Evolutionary conservation across 495 filamentous ascomycete species (phyloP).

Genomic region (Hyaloscypha variabilis): DNA sequence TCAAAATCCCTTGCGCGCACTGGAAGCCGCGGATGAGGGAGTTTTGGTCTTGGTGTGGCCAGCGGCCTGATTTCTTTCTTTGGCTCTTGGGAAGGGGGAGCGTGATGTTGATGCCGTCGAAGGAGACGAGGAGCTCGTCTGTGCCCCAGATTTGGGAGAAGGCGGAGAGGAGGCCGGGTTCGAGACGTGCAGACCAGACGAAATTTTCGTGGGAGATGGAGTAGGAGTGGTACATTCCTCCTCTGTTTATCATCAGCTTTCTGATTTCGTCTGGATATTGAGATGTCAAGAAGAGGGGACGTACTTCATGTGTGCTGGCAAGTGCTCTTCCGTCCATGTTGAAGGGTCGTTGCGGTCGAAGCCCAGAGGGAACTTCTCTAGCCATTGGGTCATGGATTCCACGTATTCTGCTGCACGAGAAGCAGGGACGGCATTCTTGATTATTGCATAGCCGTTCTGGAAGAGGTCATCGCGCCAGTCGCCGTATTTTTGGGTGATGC

Average conservation of each 20-base stretch:
- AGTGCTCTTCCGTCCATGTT: conserved; percentile 38
- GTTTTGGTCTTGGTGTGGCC: conserved; percentile 37
- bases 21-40: conserved; percentile 29
- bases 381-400: conserved; percentile 15
- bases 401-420: conserved; percentile 16
- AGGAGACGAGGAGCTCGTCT: conserved; percentile 38
- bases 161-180: conserved; percentile 40
- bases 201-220: conserved; percentile 46
- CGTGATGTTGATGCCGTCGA: conserved; percentile 33
- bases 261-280: too few relatives aligned
- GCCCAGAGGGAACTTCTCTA: conserved; percentile 12
- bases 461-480: conserved; percentile 27
- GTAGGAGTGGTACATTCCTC: conserved; percentile 35
- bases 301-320: conserved; percentile 36
- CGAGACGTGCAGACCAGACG: conserved; percentile 48
- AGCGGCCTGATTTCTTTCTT: conserved; percentile 19
- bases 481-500: not conserved
- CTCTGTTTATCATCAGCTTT: not conserved
- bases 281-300: too few relatives aligned
- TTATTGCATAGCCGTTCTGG: conserved; percentile 18
- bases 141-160: conserved; percentile 41
- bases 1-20: conserved; percentile 48
- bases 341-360: conserved; percentile 35
- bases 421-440: conserved; percentile 18
- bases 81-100: conserved; percentile 35